Conservation (phyloP, 768 basidiomycete species). For the Kwoniella botswanensis region DNA sequence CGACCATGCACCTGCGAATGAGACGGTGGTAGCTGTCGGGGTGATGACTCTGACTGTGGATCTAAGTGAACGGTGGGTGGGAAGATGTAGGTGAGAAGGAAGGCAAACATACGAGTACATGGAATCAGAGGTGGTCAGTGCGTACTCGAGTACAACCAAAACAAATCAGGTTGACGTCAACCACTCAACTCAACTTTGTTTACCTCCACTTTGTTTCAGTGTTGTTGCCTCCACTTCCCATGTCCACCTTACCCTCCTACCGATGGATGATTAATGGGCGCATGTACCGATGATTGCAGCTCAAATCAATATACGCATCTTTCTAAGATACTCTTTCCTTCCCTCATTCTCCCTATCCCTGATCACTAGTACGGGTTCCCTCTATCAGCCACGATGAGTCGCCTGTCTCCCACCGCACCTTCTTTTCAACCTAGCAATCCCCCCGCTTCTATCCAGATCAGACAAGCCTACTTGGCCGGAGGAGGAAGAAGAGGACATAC, state of each 20-base stretch:
- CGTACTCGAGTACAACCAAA: background rate
- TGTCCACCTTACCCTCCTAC: slow-evolving; percentile 4
- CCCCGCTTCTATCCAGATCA: background rate
- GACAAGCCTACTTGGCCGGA: background rate
- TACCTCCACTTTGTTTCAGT: background rate
- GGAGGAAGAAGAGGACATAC: background rate
- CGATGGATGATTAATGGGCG: too few species aligned
- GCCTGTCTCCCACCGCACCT: background rate
- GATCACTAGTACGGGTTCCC: background rate
- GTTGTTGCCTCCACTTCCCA: slow-evolving; percentile 13
- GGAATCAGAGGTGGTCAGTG: background rate
- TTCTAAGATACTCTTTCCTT: too few species aligned
- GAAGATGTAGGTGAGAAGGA: too few species aligned
- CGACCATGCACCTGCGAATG: background rate
- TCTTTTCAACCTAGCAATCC: background rate
- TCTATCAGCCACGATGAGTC: background rate
- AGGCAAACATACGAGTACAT: background rate
- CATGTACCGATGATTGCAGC: too few species aligned
- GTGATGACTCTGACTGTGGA: too few species aligned
- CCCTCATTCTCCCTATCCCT: too few species aligned
- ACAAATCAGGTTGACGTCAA: slow-evolving; percentile 2
- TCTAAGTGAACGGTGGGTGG: too few species aligned
- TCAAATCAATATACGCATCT: too few species aligned
- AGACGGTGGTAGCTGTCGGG: slow-evolving; percentile 2
- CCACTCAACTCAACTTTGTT: background rate